Percentiles rank a stretch among this genome's conserved stretches.
Conservation (phyloP, 129 eudicot genomes). For the Centrapalus pauciflorus region DNA sequence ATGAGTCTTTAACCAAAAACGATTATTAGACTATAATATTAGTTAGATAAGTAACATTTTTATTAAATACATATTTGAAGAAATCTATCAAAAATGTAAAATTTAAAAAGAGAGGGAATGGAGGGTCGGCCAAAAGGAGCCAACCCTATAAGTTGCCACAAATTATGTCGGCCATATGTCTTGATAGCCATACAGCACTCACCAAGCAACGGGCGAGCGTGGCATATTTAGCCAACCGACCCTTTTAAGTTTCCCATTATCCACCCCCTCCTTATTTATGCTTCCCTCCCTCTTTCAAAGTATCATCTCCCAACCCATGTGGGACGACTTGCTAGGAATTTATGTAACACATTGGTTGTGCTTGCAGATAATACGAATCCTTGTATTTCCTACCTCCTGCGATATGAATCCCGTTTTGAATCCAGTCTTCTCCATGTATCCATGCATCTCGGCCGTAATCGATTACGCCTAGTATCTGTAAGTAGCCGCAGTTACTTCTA, state of each 20-base stretch:
- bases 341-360: slow-evolving; percentile 79
- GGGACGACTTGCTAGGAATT: slow-evolving; percentile 56
- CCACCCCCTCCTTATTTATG: background rate
- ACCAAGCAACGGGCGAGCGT: slow-evolving; percentile 44
- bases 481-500: background rate
- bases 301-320: slow-evolving; percentile 20
- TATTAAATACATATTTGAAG: too few relatives aligned
- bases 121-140: slow-evolving; percentile 76
- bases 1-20: too few relatives aligned
- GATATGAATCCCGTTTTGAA: slow-evolving; percentile 68
- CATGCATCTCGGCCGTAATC: slow-evolving; percentile 84
- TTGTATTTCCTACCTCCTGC: slow-evolving; percentile 78
- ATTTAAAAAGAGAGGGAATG: background rate
- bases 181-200: slow-evolving; percentile 95
- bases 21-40: too few relatives aligned
- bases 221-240: slow-evolving; percentile 99
- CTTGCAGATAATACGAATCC: slow-evolving; percentile 87
- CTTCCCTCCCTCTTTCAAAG: background rate
- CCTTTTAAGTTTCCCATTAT: slow-evolving; percentile 33
- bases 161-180: slow-evolving; percentile 98
- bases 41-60: too few relatives aligned
- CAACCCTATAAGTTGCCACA: slow-evolving; percentile 63
- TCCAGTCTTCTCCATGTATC: slow-evolving; percentile 98
- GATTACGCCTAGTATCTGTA: slow-evolving; percentile 80
- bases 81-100: background rate